Evolutionary conservation across 1,139 yeast species (phyloP).

Genomic region (Debaryomyces sp.): DNA sequence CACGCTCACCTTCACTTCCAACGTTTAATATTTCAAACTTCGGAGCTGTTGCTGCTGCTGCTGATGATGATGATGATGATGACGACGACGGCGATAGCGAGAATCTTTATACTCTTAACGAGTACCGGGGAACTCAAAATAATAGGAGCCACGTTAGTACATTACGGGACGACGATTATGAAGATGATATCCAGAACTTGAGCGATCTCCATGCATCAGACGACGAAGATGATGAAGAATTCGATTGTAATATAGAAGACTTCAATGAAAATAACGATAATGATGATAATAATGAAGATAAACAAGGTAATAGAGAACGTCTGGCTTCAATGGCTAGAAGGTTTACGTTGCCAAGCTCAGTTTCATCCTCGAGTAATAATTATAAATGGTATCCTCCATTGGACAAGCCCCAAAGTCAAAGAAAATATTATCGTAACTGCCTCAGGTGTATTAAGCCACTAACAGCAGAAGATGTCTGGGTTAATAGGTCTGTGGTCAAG

Average conservation of each 20-base stretch:
- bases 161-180: conserved; percentile 28
- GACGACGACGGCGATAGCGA: conserved; percentile 11
- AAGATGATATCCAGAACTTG: conserved; percentile 32
- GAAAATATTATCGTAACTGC: conserved; percentile 54
- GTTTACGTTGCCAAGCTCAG: conserved; percentile 9
- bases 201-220: conserved; percentile 41
- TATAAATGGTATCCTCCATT: conserved; percentile 53
- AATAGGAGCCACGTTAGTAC: background rate
- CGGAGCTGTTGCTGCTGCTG: conserved; percentile 5
- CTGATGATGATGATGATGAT: conserved; percentile 8
- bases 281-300: conserved; percentile 17
- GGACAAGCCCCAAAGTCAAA: conserved; percentile 39
- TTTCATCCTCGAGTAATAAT: conserved; percentile 13
- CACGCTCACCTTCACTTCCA: background rate
- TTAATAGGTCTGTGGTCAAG: conserved; percentile 49
- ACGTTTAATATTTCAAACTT: background rate
- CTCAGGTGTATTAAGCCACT: conserved; percentile 60
- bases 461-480: conserved; percentile 56
- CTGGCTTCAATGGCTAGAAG: conserved; percentile 11
- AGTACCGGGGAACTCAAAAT: background rate
- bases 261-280: conserved; percentile 20
- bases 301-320: background rate
- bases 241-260: conserved; percentile 32
- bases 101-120: background rate
- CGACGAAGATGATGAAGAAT: conserved; percentile 39